Evolutionary conservation across 2,329 filamentous ascomycete species (phyloP), one percentile per base, ranked within the genome.

Genomic region (Calonectria fujianensis): DNA sequence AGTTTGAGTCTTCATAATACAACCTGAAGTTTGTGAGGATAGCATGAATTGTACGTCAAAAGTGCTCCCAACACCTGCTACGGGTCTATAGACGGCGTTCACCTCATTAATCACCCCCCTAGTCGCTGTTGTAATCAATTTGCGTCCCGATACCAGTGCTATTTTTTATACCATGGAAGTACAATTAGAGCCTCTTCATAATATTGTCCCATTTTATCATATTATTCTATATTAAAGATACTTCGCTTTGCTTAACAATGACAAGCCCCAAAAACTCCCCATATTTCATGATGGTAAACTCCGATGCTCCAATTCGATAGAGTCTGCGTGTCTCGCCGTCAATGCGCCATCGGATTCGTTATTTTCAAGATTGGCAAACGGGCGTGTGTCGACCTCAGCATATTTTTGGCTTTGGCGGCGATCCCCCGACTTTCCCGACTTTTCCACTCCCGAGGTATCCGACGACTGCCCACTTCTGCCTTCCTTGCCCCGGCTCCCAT

Each of bases 291-390:
- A 48, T 13, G 45, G 20, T 13, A 48, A 24, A 48, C 45, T 48
- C n/a, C 45, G 45, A 48, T 48, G 45, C n/a, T 48, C 45, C 45
- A 48, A 0, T 48, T 48, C 45, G 20, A 48, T 48, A 24, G 45
- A 48, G n/a, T 24, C 45, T 48, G 45, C 13, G 24, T 48, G 45
- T 48, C 45, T 24, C 20, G n/a, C 45, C 45, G 18, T 8, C 45
- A 48, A 24, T 11, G 45, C 45, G 5, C 20, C 45, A 11, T 68
- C 65, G 3, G 65, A 68, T 20, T 32, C 65, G 32, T 68, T 50
- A 31, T 68, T 50, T 54, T 48, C 20, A 3, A 68, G 50, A 6
- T 50, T 32, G 14, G 65, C 65, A 68, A 68, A 68, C 1, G 65
- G 65, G 3, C 52, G 65, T 13, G 51, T 35, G 14, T 68, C 65